Evolutionary conservation across 352 stramenopile genomes (phyloP), one percentile per base, ranked within the genome.

Genomic region (Globisporangium cylindrosporum): DNA sequence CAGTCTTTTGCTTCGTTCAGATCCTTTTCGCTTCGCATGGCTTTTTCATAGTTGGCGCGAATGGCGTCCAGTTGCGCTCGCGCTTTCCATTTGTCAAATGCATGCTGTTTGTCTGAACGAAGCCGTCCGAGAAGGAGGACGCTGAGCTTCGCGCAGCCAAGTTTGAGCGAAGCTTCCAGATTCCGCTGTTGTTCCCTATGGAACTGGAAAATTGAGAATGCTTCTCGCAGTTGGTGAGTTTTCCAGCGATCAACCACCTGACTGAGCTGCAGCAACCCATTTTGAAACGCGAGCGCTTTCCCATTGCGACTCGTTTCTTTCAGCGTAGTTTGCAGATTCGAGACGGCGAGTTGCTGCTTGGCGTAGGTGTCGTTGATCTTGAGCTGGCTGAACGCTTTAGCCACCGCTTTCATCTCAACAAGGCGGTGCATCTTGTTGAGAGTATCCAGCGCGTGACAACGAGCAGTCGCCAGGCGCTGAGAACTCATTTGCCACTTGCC

Each of bases 1-100:
- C 81, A 93, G 57, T 91, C 85, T 60, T 93, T 93, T 4, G 85
- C 83, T 56, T 91, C 81, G 2, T 59, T 32, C 36, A 91, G 69
- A 36, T 74, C 76, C 0, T 48, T 62, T 43, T 87, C 77, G 2
- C 67, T 62, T 29, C 78, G 54, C 48, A 76, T 71, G 0, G 74
- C 59, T 20, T 58, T 71, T 43, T 79, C 71, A 14, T 73, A 66
- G 36, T 74, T 70, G 1, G 56, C 55, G 20, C 57, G 67, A 38
- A 73, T 65, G 49, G 65, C 67, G 12, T 80, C 68, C 20, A 72
- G 70, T 25, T 73, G 75, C 20, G 69, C 68, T 43, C 46, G 59
- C 3, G 75, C 68, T 27, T 73, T 73, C 76, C 76, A 84, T 25
- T 32, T 49, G 15, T 38, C 38, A 24, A 73, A 70, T 27, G 68